Conservation (phyloP, 768 basidiomycete genomes). For the Mycena rebaudengoi region DNA sequence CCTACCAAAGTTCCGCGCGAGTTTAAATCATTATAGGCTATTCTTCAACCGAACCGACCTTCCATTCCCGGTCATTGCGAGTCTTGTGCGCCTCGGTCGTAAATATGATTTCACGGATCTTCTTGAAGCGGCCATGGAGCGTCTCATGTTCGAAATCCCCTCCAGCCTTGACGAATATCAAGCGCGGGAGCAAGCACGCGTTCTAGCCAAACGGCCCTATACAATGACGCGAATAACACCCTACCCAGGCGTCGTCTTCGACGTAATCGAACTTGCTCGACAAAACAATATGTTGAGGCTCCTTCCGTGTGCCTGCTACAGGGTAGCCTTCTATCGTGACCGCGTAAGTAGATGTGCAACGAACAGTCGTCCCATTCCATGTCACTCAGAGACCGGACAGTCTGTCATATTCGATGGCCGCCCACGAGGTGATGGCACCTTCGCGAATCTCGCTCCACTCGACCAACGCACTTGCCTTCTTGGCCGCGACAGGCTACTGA, state of each 20-base stretch:
- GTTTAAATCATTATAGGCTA: neutral
- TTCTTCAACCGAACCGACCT: neutral
- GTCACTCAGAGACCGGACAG: no score
- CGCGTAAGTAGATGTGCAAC: no score
- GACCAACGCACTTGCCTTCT: neutral
- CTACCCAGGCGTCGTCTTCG: neutral
- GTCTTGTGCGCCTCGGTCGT: neutral
- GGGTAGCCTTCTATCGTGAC: neutral
- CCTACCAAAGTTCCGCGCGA: neutral
- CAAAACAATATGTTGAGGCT: neutral
- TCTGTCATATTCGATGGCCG: neutral
- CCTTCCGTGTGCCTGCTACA: neutral
- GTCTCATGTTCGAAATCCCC: neutral
- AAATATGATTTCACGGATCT: conserved; percentile 1
- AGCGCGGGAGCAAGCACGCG: neutral
- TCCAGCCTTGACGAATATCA: neutral
- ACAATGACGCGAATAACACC: neutral
- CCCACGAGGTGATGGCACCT: neutral
- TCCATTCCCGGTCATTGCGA: neutral
- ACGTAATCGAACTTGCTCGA: neutral
- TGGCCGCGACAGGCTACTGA: neutral
- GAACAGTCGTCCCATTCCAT: no score
- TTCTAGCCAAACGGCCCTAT: no score
- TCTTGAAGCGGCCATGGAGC: neutral
- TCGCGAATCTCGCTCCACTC: neutral